These are phyloP conservation scores for Pseudohalonectria lignicola DNA, from an alignment of 2,329 filamentous ascomycete species.

Conservation along the genomic window DNA sequence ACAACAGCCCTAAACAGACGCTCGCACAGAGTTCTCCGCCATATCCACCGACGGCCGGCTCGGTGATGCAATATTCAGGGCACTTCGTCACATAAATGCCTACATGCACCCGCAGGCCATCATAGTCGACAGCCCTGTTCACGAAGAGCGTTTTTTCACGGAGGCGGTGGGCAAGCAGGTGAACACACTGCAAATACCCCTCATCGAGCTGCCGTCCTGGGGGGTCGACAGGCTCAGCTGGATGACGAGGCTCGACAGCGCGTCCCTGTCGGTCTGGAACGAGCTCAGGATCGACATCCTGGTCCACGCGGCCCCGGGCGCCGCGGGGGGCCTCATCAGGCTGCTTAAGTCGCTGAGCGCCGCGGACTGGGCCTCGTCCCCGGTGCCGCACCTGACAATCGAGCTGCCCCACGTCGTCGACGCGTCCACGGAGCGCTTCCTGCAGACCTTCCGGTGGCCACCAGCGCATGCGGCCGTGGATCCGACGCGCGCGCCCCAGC, in stretches of 20 bases:
- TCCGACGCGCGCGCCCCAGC: slow-evolving; percentile 26
- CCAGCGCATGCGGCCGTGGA: slow-evolving; percentile 26
- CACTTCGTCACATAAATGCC: slow-evolving; percentile 59
- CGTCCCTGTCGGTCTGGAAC: slow-evolving; percentile 68
- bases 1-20: slow-evolving; percentile 41
- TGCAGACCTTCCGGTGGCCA: slow-evolving; percentile 60
- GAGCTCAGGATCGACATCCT: slow-evolving; percentile 70
- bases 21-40: slow-evolving; percentile 60
- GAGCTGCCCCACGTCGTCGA: slow-evolving; percentile 70
- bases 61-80: slow-evolving; percentile 50
- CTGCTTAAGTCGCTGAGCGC: slow-evolving; percentile 63
- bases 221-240: slow-evolving; percentile 57
- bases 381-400: slow-evolving; percentile 66
- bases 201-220: slow-evolving; percentile 64
- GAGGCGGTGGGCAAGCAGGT: slow-evolving; percentile 46
- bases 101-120: slow-evolving; percentile 71
- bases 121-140: slow-evolving; percentile 55
- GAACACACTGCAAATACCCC: slow-evolving; percentile 37
- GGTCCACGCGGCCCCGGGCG: slow-evolving; percentile 60
- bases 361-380: slow-evolving; percentile 65
- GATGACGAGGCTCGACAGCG: slow-evolving; percentile 67
- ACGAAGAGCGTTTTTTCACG: slow-evolving; percentile 61
- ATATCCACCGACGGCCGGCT: slow-evolving; percentile 63
- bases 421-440: slow-evolving; percentile 46
- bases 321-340: slow-evolving; percentile 64